phyloP scores from a whole-genome alignment of 2,329 filamentous ascomycete genomes.

The Xylariaceae sp. region DNA sequence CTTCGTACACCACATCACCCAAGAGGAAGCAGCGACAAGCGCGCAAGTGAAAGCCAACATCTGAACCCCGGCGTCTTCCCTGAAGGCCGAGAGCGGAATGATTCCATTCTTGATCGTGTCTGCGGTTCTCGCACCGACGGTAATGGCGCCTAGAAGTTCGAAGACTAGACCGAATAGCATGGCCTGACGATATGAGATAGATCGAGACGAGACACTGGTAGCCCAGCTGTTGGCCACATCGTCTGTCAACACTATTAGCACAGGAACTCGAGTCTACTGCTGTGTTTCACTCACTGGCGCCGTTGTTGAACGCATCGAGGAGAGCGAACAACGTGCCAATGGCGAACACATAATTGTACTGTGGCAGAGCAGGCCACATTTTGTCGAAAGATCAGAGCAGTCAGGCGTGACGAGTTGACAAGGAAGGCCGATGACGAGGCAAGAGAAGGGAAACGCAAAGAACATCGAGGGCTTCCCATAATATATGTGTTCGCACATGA shows the following conservation, averaged over 20 bases:
- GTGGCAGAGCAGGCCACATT: slow-evolving; percentile 39
- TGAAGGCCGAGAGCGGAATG: slow-evolving; percentile 58
- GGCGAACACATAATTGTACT: slow-evolving; percentile 69
- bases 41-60: slow-evolving; percentile 65
- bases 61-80: slow-evolving; percentile 59
- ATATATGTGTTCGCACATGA: slow-evolving; percentile 9
- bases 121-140: slow-evolving; percentile 65
- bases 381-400: slow-evolving; percentile 10
- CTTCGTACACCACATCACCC: slow-evolving; percentile 78
- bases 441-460: slow-evolving; percentile 1
- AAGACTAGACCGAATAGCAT: slow-evolving; percentile 64
- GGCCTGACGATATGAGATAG: slow-evolving; percentile 65
- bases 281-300: slow-evolving; percentile 58
- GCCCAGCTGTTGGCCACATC: slow-evolving; percentile 85
- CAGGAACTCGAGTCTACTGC: slow-evolving; percentile 5
- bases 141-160: slow-evolving; percentile 64
- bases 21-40: slow-evolving; percentile 60
- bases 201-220: slow-evolving; percentile 76
- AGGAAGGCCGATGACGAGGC: not conserved
- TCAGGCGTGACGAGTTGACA: slow-evolving; percentile 8
- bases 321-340: slow-evolving; percentile 74
- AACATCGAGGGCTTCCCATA: not conserved
- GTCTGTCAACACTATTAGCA: slow-evolving; percentile 41
- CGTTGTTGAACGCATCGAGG: slow-evolving; percentile 75
- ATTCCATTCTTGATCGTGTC: slow-evolving; percentile 79